Evolutionary conservation across 2,329 filamentous ascomycete genomes (phyloP).

Genomic region (Elsinoe ampelina): DNA sequence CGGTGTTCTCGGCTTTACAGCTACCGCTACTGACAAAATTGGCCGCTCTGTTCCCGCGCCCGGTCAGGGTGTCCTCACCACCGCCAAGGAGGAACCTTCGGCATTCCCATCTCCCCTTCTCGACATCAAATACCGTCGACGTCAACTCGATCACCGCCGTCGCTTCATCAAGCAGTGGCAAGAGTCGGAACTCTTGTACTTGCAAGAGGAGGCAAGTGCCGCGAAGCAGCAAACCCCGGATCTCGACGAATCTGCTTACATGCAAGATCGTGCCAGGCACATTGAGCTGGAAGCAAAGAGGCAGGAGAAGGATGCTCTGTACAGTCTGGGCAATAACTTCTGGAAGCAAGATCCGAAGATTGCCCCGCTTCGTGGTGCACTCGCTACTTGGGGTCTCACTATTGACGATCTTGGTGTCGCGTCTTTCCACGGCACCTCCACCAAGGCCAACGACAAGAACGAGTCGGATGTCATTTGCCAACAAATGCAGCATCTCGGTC

Average conservation of each 20-base stretch:
- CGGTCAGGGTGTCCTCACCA: conserved; percentile 92
- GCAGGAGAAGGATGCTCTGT: conserved; percentile 87
- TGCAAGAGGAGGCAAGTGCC: conserved; percentile 84
- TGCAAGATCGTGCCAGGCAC: conserved; percentile 73
- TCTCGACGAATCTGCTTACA: conserved; percentile 76
- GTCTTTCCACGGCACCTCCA: conserved; percentile 98
- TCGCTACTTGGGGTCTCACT: conserved; percentile 96
- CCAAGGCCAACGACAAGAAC: conserved; percentile 98
- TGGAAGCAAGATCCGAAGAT: conserved; percentile 95
- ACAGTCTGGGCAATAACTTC: conserved; percentile 94
- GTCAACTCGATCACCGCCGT: conserved; percentile 88
- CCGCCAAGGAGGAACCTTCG: conserved; percentile 78
- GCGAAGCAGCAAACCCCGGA: conserved; percentile 69
- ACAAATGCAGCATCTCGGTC: conserved; percentile 88
- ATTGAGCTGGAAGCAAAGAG: conserved; percentile 80
- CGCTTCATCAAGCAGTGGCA: conserved; percentile 95
- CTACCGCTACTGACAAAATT: conserved; percentile 98
- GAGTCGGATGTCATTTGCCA: conserved; percentile 96
- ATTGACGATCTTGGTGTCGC: conserved; percentile 92
- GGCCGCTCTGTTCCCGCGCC: conserved; percentile 94
- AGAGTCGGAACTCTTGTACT: conserved; percentile 84
- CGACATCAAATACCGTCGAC: conserved; percentile 93
- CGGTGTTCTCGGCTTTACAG: conserved; percentile 84
- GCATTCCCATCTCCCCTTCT: conserved; percentile 93
- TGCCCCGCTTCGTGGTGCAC: conserved; percentile 85